A percentile compares a stretch with the other conserved stretches of the same genome.
phyloP scores from a whole-genome alignment of 225 moss, liverwort and hornwort genomes.

The Physcomitrium patens region DNA sequence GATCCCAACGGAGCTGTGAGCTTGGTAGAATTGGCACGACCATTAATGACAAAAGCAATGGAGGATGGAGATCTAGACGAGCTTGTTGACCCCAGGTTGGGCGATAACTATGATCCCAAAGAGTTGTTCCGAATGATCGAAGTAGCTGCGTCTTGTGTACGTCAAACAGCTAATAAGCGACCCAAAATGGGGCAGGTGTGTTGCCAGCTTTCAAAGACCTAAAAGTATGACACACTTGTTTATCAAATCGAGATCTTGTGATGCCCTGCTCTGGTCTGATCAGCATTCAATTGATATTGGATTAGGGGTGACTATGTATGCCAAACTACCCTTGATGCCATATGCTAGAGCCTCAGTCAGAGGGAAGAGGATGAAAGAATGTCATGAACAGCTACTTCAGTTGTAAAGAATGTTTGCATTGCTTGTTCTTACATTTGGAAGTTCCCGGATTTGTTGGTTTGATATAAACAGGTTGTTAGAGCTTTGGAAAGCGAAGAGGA shows the following conservation, averaged over 20 bases:
- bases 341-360: no score
- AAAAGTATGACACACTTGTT: no score
- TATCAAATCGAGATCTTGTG: no score
- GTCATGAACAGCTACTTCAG: no score
- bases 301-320: no score
- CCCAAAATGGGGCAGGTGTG: slow-evolving; percentile 93
- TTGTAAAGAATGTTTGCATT: not conserved
- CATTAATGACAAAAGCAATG: slow-evolving; percentile 66
- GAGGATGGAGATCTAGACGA: slow-evolving; percentile 59
- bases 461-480: slow-evolving; percentile 60
- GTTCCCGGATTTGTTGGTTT: not conserved
- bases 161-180: slow-evolving; percentile 82
- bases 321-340: no score
- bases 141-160: slow-evolving; percentile 87
- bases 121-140: slow-evolving; percentile 84
- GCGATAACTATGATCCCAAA: slow-evolving; percentile 58
- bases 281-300: no score
- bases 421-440: not conserved
- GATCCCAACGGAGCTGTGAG: slow-evolving; percentile 82
- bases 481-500: slow-evolving; percentile 80
- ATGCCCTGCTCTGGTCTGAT: no score
- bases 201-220: not conserved
- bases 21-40: slow-evolving; percentile 87
- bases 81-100: slow-evolving; percentile 66
- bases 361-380: no score